Conservation (phyloP, 345 rosid species). For the Angophora floribunda region DNA sequence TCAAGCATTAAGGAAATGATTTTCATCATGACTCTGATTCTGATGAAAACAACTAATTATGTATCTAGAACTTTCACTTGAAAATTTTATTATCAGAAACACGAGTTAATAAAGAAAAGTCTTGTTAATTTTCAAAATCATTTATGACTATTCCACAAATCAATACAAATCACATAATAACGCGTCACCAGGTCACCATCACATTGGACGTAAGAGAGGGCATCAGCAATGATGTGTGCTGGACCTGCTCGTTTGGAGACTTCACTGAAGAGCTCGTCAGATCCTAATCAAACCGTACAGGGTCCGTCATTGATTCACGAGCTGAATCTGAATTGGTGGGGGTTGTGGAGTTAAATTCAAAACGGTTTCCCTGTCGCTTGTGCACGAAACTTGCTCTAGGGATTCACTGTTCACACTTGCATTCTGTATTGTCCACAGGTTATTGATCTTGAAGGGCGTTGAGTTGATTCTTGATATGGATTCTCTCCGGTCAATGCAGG, state of each 20-base stretch:
- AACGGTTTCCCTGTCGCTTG: neutral
- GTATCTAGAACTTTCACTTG: too few relatives aligned
- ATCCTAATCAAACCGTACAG: neutral
- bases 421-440: neutral
- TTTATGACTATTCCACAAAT: too few relatives aligned
- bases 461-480: neutral
- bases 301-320: neutral
- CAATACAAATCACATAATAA: too few relatives aligned
- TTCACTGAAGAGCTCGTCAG: neutral
- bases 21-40: too few relatives aligned
- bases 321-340: neutral
- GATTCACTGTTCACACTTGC: neutral
- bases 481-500: neutral
- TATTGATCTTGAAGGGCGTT: neutral
- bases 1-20: too few relatives aligned
- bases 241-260: neutral
- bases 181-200: neutral
- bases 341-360: neutral
- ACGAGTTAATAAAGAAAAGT: too few relatives aligned
- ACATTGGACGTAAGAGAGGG: neutral
- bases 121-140: too few relatives aligned
- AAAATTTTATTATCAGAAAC: too few relatives aligned
- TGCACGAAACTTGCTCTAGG: neutral
- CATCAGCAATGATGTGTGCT: neutral
- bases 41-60: too few relatives aligned